Conservation (phyloP, 805 yeast species). For the Kodamaea hsintzibuensis region DNA sequence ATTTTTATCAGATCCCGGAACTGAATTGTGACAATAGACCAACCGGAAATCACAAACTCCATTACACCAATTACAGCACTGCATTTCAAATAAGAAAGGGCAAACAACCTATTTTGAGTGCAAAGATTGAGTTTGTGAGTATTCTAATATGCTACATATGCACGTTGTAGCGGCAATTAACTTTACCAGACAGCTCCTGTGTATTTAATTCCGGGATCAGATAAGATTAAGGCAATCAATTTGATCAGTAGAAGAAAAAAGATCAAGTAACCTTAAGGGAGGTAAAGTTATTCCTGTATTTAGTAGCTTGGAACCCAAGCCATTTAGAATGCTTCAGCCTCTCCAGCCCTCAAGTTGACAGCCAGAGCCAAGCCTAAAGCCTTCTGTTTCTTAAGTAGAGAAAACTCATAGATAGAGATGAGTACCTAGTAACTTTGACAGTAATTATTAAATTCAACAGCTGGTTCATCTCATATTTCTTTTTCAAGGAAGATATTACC, state of each 20-base stretch:
- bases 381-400: too few species aligned
- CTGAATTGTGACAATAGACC: not conserved
- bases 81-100: not conserved
- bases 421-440: not conserved
- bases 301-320: too few species aligned
- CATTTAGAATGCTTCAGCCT: too few species aligned
- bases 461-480: not conserved
- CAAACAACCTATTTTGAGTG: not conserved
- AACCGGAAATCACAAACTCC: not conserved
- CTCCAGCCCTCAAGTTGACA: too few species aligned
- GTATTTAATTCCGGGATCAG: conserved; percentile 8
- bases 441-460: not conserved
- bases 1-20: conserved; percentile 12
- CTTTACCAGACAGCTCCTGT: not conserved
- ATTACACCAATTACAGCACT: not conserved
- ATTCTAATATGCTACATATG: not conserved
- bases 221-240: conserved; percentile 1
- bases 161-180: not conserved
- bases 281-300: too few species aligned
- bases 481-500: not conserved
- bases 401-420: too few species aligned
- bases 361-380: too few species aligned
- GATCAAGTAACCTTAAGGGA: not conserved
- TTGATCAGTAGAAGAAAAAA: conserved; percentile 1
- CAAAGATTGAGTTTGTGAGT: not conserved